Percentiles rank a stretch among this genome's conserved stretches.
Evolutionary conservation across 2,329 filamentous ascomycete species (phyloP).

Genomic region (Penicillium sp.): DNA sequence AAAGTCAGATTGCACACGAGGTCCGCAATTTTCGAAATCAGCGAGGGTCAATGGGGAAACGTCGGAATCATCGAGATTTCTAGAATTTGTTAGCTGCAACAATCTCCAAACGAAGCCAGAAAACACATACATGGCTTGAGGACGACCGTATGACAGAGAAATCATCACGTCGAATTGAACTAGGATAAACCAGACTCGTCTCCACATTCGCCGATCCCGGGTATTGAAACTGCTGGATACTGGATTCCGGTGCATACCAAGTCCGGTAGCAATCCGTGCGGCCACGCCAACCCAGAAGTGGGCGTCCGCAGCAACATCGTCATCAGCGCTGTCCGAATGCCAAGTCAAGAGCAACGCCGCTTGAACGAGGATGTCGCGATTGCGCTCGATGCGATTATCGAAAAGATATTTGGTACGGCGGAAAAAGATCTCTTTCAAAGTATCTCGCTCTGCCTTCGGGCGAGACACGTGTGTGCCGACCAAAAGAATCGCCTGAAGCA

Average conservation of each 20-base stretch:
- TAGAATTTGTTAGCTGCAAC: conserved; percentile 19
- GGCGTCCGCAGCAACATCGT: conserved; percentile 57
- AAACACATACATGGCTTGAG: conserved; percentile 50
- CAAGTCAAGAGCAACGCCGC: conserved; percentile 58
- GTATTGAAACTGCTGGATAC: conserved; percentile 45
- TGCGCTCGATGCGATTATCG: conserved; percentile 56
- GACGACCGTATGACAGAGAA: conserved; percentile 53
- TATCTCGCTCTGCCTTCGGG: conserved; percentile 44
- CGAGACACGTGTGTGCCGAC: conserved; percentile 55
- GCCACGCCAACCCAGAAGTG: conserved; percentile 58
- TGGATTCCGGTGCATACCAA: conserved; percentile 56
- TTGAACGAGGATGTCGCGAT: conserved; percentile 58
- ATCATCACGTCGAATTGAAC: conserved; percentile 50
- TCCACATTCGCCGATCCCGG: conserved; percentile 47
- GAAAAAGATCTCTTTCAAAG: conserved; percentile 54
- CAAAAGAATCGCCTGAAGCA: conserved; percentile 55
- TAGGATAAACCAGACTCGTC: conserved; percentile 48
- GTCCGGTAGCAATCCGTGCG: conserved; percentile 54
- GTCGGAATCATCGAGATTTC: conserved; percentile 55
- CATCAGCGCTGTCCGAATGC: conserved; percentile 56
- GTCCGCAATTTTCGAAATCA: conserved; percentile 53
- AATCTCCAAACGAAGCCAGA: not conserved
- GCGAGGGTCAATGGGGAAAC: conserved; percentile 47
- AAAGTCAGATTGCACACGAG: conserved; percentile 47
- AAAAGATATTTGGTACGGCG: conserved; percentile 57